Base-by-base conservation (phyloP, 768 basidiomycete species). In the Termitomyces sp. region DNA sequence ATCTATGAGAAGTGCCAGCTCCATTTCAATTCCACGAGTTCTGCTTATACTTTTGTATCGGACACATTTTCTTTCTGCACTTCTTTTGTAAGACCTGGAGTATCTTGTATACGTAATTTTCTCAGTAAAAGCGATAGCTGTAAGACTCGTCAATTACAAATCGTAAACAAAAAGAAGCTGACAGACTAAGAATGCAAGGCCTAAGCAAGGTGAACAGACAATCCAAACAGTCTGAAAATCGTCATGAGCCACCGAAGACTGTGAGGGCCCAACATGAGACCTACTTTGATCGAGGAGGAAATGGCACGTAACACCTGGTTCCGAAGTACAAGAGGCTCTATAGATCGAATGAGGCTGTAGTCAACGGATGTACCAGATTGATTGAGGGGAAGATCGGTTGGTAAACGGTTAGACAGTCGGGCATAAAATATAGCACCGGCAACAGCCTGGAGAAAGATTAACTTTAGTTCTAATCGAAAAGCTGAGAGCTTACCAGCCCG, bases 351-450 rank as follows among this genome's bases (percentile, higher is more conserved):
- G 38, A 68, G 75, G 63, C 74, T 79, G 68, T 85, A 84, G 65
- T 88, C 72, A 56, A 87, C 76, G 5, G 81, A 79, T 16, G 79
- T 70, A 9, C 73, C 73, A 18, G 75, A 72, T 46, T 70, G 68
- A 46, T 74, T 66, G 24, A 80, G 70, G 38, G 70, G 66, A 63
- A 83, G 59, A 56, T 73, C 75, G 26, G 75, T 56, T 20, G 87
- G 87, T 62, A 89, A 69, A 55, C 74, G 73, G 38, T 67, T 68
- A 43, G 76, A 70, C 6, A 85, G 68, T 52, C 78, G 74, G 44
- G 76, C 80, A 66, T 86, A 78, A 70, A 89, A 92, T 58, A 90
- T 76, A 43, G 89, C 82, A 18, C 90, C 90, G 54, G 91, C 85
- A 30, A 89, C 76, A 48, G 91, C 83, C 91, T 93, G 64, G 47